Percentiles rank a stretch among this genome's conserved stretches.
Evolutionary conservation across 2,329 filamentous ascomycete species (phyloP).

Genomic region (Eurotiales sp.): DNA sequence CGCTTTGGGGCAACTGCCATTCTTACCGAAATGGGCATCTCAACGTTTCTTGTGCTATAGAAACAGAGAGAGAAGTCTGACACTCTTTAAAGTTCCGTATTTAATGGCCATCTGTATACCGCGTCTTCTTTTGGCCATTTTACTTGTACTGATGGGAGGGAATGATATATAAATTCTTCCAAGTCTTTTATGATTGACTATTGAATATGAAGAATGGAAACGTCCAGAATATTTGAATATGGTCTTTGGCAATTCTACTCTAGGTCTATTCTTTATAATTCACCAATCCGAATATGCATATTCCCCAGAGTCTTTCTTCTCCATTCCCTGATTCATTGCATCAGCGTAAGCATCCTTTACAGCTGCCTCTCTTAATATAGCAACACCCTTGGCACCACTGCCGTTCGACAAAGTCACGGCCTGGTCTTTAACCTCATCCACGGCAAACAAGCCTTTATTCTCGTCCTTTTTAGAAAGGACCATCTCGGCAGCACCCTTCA

Average conservation of each 20-base stretch:
- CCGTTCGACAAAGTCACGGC: constrained; percentile 10
- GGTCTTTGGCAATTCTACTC: background rate
- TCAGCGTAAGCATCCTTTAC: constrained; percentile 12
- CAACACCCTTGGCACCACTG: constrained; percentile 9
- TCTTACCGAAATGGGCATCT: too few species aligned
- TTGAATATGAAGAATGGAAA: too few species aligned
- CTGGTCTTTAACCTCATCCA: constrained; percentile 11
- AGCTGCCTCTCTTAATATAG: constrained; percentile 4
- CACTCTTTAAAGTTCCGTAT: too few species aligned
- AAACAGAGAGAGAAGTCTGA: too few species aligned
- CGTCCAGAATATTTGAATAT: background rate
- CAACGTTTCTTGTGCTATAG: too few species aligned
- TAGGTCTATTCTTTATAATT: background rate
- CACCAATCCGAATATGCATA: constrained; percentile 14
- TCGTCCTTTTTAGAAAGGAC: constrained; percentile 10
- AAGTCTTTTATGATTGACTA: too few species aligned
- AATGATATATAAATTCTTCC: too few species aligned
- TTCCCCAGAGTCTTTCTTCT: constrained; percentile 9
- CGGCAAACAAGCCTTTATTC: constrained; percentile 12
- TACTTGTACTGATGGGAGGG: too few species aligned
- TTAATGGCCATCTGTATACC: too few species aligned
- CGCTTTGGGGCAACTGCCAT: too few species aligned
- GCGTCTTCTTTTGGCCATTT: too few species aligned
- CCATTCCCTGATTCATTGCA: constrained; percentile 14
- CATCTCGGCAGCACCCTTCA: constrained; percentile 13